phyloP scores from a whole-genome alignment of 768 basidiomycete genomes.

The Rickenella mellea region DNA sequence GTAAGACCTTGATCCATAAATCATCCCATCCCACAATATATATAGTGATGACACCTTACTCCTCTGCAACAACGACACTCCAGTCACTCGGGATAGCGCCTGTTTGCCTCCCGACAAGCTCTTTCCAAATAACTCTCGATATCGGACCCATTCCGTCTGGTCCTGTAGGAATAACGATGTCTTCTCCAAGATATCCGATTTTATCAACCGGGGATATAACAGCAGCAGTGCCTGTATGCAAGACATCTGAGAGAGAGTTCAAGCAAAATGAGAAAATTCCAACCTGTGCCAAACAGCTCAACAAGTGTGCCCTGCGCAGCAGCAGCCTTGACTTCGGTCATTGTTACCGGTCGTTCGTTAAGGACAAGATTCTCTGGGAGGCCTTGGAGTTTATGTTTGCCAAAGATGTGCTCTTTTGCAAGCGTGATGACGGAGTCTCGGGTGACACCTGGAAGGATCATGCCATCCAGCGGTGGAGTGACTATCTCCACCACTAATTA shows the following conservation, averaged over 20 bases:
- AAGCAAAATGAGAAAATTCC: constrained; percentile 1
- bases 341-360: constrained; percentile 63
- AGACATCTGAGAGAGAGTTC: constrained; percentile 2
- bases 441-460: constrained; percentile 63
- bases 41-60: constrained; percentile 1
- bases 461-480: constrained; percentile 56
- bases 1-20: no score
- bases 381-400: constrained; percentile 32
- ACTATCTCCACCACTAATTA: constrained; percentile 49
- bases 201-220: constrained; percentile 37
- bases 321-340: constrained; percentile 60
- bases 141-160: constrained; percentile 69
- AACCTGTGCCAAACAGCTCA: constrained; percentile 40
- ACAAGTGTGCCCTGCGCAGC: constrained; percentile 30
- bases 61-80: constrained; percentile 46
- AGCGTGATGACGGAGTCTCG: constrained; percentile 42
- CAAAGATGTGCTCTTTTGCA: constrained; percentile 46
- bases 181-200: constrained; percentile 50
- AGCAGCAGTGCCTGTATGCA: constrained; percentile 39
- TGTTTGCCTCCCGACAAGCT: constrained; percentile 58
- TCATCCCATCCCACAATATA: no score
- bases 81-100: constrained; percentile 72
- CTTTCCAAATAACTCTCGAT: constrained; percentile 37
- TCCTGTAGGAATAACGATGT: constrained; percentile 46
- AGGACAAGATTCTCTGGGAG: constrained; percentile 50